These are phyloP conservation scores for Rhynchosporium graminicola DNA, from an alignment of 2,329 filamentous ascomycete species.

Conservation along the genomic window DNA sequence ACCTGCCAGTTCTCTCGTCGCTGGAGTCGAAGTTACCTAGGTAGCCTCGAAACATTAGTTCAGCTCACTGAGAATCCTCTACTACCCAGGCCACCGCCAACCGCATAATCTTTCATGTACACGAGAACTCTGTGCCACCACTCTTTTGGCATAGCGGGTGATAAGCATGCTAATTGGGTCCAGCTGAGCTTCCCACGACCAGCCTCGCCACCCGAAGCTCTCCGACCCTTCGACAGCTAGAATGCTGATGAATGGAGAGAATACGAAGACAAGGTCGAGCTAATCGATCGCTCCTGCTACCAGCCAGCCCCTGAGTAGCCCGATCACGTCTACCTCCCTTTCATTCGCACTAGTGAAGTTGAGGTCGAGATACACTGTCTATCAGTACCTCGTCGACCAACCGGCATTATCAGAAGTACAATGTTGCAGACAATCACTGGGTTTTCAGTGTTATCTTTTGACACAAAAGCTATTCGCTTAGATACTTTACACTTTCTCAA, in stretches of 20 bases:
- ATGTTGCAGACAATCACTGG: too few species aligned
- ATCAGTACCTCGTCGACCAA: too few species aligned
- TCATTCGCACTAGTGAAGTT: too few species aligned
- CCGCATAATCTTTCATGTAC: background rate
- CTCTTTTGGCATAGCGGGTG: background rate
- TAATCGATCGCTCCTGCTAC: background rate
- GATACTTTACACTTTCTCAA: too few species aligned
- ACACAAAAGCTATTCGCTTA: too few species aligned
- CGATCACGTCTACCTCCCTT: background rate
- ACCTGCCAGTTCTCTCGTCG: too few species aligned
- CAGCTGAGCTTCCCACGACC: background rate
- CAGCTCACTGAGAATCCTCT: background rate
- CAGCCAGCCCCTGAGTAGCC: background rate
- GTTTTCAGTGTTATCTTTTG: too few species aligned
- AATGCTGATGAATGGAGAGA: background rate
- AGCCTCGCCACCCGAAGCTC: background rate
- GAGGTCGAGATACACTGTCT: too few species aligned
- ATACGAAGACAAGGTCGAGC: background rate
- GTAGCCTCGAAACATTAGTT: background rate
- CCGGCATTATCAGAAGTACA: too few species aligned
- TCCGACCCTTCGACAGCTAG: background rate
- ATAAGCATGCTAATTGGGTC: background rate
- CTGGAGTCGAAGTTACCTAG: too few species aligned
- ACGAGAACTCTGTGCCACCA: background rate
- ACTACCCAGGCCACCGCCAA: background rate